A percentile compares a stretch with the other conserved stretches of the same genome.
These are phyloP conservation scores for Salix brachista DNA, from an alignment of 345 rosid species.

Conservation along the genomic window DNA sequence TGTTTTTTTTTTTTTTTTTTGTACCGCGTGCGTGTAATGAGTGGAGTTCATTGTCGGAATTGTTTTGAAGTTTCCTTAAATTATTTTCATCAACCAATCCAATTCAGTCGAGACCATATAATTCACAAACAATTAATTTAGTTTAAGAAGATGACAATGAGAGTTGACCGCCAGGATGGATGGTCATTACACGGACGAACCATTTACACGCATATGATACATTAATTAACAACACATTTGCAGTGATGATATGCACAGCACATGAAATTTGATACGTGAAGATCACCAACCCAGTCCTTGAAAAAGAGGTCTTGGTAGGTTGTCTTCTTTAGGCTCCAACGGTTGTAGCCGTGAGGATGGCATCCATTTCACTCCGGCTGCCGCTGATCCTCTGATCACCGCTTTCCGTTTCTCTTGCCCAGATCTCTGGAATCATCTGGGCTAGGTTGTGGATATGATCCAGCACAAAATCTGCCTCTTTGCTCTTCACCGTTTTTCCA, in stretches of 20 bases:
- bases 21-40: not conserved
- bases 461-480: constrained; percentile 66
- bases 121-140: too few relatives aligned
- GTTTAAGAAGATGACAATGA: not conserved
- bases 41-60: too few relatives aligned
- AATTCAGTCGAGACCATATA: too few relatives aligned
- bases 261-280: constrained; percentile 8
- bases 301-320: not conserved
- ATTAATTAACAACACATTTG: not conserved
- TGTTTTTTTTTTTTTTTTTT: not conserved
- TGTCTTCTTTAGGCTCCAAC: constrained; percentile 51
- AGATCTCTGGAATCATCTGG: constrained; percentile 63
- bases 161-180: not conserved
- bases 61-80: too few relatives aligned
- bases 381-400: constrained; percentile 37
- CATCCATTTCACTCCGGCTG: constrained; percentile 48
- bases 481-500: constrained; percentile 53
- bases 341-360: constrained; percentile 33
- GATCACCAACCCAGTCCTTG: not conserved
- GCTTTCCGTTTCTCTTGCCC: constrained; percentile 35
- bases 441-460: constrained; percentile 43
- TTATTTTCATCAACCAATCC: too few relatives aligned
- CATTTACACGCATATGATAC: not conserved
- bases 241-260: not conserved
- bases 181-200: not conserved